phyloP scores from a whole-genome alignment of 2,329 filamentous ascomycete genomes.

The Didymella keratinophila region DNA sequence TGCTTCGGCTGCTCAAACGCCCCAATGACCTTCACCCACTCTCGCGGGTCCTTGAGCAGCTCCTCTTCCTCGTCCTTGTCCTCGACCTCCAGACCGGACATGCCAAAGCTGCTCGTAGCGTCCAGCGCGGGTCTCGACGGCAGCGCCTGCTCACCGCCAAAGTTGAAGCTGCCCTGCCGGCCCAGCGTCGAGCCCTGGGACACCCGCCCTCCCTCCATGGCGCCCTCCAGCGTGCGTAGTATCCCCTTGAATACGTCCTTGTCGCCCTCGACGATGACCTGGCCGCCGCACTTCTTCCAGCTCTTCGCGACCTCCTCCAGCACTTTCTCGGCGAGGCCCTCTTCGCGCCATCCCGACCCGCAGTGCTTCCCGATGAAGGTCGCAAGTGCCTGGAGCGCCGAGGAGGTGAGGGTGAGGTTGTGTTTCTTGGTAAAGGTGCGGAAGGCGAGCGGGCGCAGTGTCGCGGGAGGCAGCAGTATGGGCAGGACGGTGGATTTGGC shows the following conservation, averaged over 20 bases:
- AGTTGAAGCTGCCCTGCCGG: constrained; percentile 70
- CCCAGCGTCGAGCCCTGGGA: constrained; percentile 63
- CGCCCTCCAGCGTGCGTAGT: constrained; percentile 81
- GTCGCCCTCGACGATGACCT: constrained; percentile 88
- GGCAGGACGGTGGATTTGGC: constrained; percentile 73
- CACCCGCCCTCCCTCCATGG: constrained; percentile 85
- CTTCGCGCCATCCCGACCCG: constrained; percentile 94
- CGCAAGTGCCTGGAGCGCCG: constrained; percentile 83
- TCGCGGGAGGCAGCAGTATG: constrained; percentile 86
- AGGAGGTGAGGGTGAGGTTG: constrained; percentile 87
- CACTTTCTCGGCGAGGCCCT: constrained; percentile 89
- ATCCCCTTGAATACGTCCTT: constrained; percentile 76
- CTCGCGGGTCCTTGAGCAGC: constrained; percentile 71
- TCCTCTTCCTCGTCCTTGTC: constrained; percentile 64
- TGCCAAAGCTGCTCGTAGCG: constrained; percentile 70
- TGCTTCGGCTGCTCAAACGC: constrained; percentile 87
- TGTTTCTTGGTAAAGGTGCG: constrained; percentile 98
- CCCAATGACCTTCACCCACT: constrained; percentile 83
- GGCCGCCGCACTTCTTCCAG: constrained; percentile 90
- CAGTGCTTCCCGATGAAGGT: constrained; percentile 92
- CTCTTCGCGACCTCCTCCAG: constrained; percentile 88
- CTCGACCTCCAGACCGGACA: constrained; percentile 59
- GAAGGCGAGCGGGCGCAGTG: constrained; percentile 88
- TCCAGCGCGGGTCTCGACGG: constrained; percentile 54
- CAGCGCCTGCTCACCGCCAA: constrained; percentile 57